phyloP scores from a whole-genome alignment of 345 rosid genomes.

The Sisymbrium altissimum region DNA sequence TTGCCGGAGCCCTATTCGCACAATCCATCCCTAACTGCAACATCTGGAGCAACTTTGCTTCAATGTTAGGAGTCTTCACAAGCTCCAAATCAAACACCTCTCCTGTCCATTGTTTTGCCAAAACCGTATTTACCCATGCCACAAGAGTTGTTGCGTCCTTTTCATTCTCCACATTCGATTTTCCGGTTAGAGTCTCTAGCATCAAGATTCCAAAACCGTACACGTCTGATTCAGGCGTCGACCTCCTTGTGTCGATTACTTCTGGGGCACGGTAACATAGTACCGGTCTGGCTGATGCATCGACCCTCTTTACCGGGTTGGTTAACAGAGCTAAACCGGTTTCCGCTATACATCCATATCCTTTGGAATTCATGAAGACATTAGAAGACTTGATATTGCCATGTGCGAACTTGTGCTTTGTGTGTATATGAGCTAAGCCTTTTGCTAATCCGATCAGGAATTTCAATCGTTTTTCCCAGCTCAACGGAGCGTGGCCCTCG shows the following conservation, averaged over 20 bases:
- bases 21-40: constrained; percentile 71
- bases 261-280: constrained; percentile 82
- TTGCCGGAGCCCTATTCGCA: constrained; percentile 56
- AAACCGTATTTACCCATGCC: constrained; percentile 80
- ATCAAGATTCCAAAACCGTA: constrained; percentile 85
- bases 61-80: constrained; percentile 68
- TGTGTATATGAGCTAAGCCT: constrained; percentile 72
- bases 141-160: constrained; percentile 67
- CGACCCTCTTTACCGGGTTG: constrained; percentile 49
- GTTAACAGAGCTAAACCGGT: constrained; percentile 67
- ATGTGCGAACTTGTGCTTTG: constrained; percentile 65
- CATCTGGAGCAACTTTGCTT: constrained; percentile 91
- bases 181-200: constrained; percentile 84
- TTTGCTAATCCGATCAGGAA: constrained; percentile 76
- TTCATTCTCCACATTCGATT: constrained; percentile 51
- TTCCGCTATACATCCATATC: constrained; percentile 67
- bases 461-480: constrained; percentile 64
- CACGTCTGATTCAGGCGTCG: constrained; percentile 72
- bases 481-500: constrained; percentile 44
- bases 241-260: constrained; percentile 65
- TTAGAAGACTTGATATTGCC: constrained; percentile 91
- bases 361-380: constrained; percentile 58
- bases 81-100: constrained; percentile 91
- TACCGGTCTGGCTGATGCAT: constrained; percentile 30
- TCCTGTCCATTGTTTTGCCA: constrained; percentile 90